A percentile compares a stretch with the other conserved stretches of the same genome.
phyloP scores from a whole-genome alignment of 257 asterid species.

The Osmanthus fragrans region DNA sequence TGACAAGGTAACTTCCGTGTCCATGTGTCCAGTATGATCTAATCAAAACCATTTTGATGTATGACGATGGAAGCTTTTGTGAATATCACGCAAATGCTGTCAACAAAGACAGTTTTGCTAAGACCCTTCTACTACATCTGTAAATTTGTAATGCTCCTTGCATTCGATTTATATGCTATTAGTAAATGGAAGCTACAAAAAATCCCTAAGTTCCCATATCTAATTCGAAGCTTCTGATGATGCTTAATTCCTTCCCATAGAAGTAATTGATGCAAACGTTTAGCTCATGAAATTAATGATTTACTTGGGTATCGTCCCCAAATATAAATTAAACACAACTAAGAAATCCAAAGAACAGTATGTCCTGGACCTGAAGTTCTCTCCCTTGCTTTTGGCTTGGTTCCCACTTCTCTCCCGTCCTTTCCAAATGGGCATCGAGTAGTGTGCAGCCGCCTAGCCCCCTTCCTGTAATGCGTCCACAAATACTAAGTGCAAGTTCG shows the following conservation, averaged over 20 bases:
- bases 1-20: constrained; percentile 46
- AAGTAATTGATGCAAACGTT: neutral
- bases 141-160: neutral
- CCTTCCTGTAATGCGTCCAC: neutral
- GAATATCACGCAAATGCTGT: constrained; percentile 2
- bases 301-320: neutral
- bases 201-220: neutral
- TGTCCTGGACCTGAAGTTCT: neutral
- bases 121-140: neutral
- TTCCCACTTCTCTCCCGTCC: neutral
- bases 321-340: neutral
- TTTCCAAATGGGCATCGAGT: neutral
- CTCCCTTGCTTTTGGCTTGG: neutral
- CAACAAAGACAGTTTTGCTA: neutral
- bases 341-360: neutral
- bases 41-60: neutral
- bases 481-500: neutral
- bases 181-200: neutral
- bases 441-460: neutral
- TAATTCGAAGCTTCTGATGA: neutral
- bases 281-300: neutral
- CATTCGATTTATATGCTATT: neutral
- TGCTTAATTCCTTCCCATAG: neutral
- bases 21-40: neutral
- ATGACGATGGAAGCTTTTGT: neutral